Conservation (phyloP, 139 green algal genomes). For the Nannochloris sp. region DNA sequence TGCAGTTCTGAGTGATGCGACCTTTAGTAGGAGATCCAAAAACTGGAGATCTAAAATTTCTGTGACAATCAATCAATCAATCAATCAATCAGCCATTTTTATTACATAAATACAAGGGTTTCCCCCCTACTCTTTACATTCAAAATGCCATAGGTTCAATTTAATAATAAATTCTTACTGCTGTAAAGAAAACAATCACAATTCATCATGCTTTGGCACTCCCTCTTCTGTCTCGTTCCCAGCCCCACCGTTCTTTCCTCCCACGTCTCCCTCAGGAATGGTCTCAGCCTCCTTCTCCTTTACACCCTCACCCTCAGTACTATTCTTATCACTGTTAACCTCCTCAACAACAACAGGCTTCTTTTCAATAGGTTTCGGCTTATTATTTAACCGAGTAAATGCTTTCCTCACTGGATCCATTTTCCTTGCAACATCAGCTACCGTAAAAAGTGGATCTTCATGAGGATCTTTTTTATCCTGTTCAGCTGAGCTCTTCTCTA, state of each 20-base stretch:
- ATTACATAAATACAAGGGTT: not conserved
- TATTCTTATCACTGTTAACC: slow-evolving; percentile 5
- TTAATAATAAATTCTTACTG: not conserved
- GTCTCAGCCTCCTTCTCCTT: not conserved
- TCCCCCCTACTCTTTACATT: not conserved
- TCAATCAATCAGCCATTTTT: not conserved
- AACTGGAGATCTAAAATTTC: too few species aligned
- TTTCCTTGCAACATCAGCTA: slow-evolving; percentile 21
- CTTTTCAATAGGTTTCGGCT: slow-evolving; percentile 52
- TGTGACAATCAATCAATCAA: too few species aligned
- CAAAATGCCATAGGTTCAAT: not conserved
- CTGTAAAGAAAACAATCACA: not conserved
- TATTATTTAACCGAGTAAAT: slow-evolving; percentile 57
- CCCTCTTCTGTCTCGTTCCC: not conserved
- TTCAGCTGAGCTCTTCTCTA: slow-evolving; percentile 44
- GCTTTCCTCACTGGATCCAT: slow-evolving; percentile 7
- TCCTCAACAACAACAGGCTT: slow-evolving; percentile 6
- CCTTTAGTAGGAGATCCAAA: too few species aligned
- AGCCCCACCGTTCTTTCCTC: not conserved
- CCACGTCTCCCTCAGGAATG: not conserved
- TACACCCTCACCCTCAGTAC: not conserved
- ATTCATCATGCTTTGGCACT: not conserved
- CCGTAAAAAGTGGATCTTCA: slow-evolving; percentile 56
- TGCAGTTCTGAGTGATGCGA: too few species aligned
- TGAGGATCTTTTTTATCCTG: slow-evolving; percentile 52